Conservation (phyloP, 768 basidiomycete genomes). For the Trametes villosa region DNA sequence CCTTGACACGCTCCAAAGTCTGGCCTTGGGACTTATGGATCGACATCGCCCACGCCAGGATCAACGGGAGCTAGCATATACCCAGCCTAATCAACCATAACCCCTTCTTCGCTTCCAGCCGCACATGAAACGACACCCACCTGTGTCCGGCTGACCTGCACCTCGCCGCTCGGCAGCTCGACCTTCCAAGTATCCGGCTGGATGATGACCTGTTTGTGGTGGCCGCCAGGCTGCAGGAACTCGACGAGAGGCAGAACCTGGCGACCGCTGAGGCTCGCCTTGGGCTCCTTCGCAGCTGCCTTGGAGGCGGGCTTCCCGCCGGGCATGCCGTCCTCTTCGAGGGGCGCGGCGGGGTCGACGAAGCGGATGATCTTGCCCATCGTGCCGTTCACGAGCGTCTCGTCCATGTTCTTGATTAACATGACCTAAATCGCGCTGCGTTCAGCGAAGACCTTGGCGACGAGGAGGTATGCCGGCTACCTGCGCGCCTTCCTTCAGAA, state of each 20-base stretch:
- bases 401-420: conserved; percentile 60
- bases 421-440: conserved; percentile 63
- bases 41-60: conserved; percentile 96
- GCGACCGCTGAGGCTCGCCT: conserved; percentile 18
- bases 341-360: conserved; percentile 49
- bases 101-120: not conserved
- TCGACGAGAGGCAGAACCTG: conserved; percentile 74
- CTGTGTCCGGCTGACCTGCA: conserved; percentile 81
- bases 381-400: conserved; percentile 90
- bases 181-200: conserved; percentile 81
- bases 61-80: conserved; percentile 69
- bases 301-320: conserved; percentile 35
- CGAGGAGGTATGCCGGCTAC: conserved; percentile 2
- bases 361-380: conserved; percentile 88
- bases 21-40: conserved; percentile 99
- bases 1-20: conserved; percentile 92
- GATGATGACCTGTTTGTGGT: conserved; percentile 58
- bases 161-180: conserved; percentile 84
- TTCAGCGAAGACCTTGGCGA: not conserved
- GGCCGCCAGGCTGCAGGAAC: conserved; percentile 67
- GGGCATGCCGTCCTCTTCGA: conserved; percentile 33
- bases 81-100: not conserved
- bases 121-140: conserved; percentile 43
- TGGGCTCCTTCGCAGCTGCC: conserved; percentile 10
- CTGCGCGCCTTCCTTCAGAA: conserved; percentile 74